Conservation (phyloP, 129 eudicot genomes). For the Calendula officinalis region DNA sequence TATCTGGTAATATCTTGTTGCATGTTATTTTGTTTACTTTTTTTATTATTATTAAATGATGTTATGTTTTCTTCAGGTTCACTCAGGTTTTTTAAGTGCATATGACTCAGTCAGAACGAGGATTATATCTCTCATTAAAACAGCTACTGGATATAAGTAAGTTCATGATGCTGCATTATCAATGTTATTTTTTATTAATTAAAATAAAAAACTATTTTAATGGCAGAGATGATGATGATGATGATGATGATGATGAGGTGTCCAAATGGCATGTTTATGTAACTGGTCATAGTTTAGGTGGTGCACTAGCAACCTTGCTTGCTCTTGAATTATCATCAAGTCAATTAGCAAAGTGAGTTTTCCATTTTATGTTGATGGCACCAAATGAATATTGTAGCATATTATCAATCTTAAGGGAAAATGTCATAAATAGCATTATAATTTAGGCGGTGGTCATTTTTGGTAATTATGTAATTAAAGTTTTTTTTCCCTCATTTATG, state of each 20-base stretch:
- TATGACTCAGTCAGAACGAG: conserved; percentile 94
- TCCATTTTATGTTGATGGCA: not conserved
- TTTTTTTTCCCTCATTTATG: no score
- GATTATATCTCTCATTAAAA: conserved; percentile 66
- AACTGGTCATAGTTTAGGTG: conserved; percentile 98
- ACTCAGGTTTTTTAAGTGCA: conserved; percentile 91
- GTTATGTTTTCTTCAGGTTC: conserved; percentile 56
- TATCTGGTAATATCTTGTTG: conserved; percentile 1
- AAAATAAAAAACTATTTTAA: conserved; percentile 1
- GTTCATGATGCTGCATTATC: conserved; percentile 21
- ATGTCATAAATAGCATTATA: no score
- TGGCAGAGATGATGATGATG: conserved; percentile 52
- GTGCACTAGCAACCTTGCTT: conserved; percentile 94
- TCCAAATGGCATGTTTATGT: conserved; percentile 85
- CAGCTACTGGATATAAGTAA: conserved; percentile 61
- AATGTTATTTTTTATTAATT: not conserved
- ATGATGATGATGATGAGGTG: conserved; percentile 50
- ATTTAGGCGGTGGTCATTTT: no score
- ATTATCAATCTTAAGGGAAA: no score
- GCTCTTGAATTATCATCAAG: conserved; percentile 96
- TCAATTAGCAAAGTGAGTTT: conserved; percentile 81
- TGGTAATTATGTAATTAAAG: no score
- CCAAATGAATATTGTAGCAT: no score
- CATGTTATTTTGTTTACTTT: conserved; percentile 1
- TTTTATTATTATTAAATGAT: not conserved